Conservation (phyloP, 495 filamentous ascomycete species). For the Trichoderma erinaceum region DNA sequence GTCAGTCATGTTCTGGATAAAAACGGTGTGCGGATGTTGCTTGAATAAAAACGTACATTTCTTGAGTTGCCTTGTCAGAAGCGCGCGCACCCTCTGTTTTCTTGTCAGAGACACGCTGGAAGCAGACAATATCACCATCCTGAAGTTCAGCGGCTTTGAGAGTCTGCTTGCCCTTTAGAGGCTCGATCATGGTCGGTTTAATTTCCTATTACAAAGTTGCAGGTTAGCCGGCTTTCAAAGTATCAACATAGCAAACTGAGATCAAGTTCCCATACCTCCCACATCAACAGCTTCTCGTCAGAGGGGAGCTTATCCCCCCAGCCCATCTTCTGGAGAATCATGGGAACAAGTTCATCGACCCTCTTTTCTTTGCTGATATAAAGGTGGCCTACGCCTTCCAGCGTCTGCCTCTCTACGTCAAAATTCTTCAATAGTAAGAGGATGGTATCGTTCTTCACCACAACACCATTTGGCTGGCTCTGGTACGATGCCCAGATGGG, state of each 20-base stretch:
- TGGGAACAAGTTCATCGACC: constrained; percentile 74
- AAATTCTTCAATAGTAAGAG: constrained; percentile 92
- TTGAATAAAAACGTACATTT: constrained; percentile 23
- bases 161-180: constrained; percentile 83
- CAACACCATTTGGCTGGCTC: constrained; percentile 39
- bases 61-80: constrained; percentile 22
- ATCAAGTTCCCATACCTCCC: constrained; percentile 48
- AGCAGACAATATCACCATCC: constrained; percentile 95
- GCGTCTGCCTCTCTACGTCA: constrained; percentile 64
- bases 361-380: constrained; percentile 84
- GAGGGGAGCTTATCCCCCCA: constrained; percentile 60
- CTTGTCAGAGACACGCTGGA: constrained; percentile 58
- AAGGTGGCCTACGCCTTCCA: constrained; percentile 70
- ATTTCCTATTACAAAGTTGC: constrained; percentile 60
- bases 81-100: constrained; percentile 31
- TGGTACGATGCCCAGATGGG: constrained; percentile 58
- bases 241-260: neutral
- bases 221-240: neutral
- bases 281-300: constrained; percentile 59
- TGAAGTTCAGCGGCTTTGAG: constrained; percentile 89
- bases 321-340: constrained; percentile 76
- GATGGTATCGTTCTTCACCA: constrained; percentile 51
- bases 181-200: constrained; percentile 94
- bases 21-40: neutral
- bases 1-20: constrained; percentile 14